phyloP scores from a whole-genome alignment of 192 early-diverging fungal species.

The Coemansia sp. region DNA sequence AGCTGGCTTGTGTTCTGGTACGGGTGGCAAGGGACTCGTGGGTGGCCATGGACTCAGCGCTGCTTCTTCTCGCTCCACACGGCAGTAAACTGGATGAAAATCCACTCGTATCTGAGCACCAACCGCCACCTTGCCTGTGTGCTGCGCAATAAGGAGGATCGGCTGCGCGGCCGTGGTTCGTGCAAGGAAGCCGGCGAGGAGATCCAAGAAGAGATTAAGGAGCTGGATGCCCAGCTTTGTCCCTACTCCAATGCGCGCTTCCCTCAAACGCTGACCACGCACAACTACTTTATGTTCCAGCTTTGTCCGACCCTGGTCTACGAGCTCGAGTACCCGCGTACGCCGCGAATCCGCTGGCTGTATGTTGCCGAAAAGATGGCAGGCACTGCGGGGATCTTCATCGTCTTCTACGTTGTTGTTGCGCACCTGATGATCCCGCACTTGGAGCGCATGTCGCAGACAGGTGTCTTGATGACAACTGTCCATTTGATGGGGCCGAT shows the following conservation, averaged over 20 bases:
- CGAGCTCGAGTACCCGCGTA: conserved; percentile 90
- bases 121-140: conserved; percentile 69
- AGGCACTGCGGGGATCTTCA: conserved; percentile 76
- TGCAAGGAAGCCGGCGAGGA: conserved; percentile 10
- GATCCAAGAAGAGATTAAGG: conserved; percentile 40
- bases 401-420: conserved; percentile 80
- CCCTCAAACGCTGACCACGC: conserved; percentile 77
- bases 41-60: conserved; percentile 90
- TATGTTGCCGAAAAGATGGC: conserved; percentile 86
- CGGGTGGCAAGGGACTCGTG: conserved; percentile 59
- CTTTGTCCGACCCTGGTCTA: conserved; percentile 91
- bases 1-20: conserved; percentile 61
- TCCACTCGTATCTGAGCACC: conserved; percentile 87
- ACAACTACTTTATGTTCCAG: conserved; percentile 86
- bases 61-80: conserved; percentile 85
- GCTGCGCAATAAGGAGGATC: conserved; percentile 18
- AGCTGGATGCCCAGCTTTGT: conserved; percentile 59
- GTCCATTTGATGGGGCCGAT: conserved; percentile 81
- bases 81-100: conserved; percentile 94
- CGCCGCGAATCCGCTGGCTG: conserved; percentile 73
- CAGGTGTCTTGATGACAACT: conserved; percentile 60
- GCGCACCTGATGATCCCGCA: conserved; percentile 86
- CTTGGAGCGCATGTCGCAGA: conserved; percentile 63
- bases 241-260: conserved; percentile 59
- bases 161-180: conserved; percentile 14